Evolutionary conservation across 495 filamentous ascomycete species (phyloP), one percentile per base, ranked within the genome.

Genomic region (Lasiosphaeria ovina): DNA sequence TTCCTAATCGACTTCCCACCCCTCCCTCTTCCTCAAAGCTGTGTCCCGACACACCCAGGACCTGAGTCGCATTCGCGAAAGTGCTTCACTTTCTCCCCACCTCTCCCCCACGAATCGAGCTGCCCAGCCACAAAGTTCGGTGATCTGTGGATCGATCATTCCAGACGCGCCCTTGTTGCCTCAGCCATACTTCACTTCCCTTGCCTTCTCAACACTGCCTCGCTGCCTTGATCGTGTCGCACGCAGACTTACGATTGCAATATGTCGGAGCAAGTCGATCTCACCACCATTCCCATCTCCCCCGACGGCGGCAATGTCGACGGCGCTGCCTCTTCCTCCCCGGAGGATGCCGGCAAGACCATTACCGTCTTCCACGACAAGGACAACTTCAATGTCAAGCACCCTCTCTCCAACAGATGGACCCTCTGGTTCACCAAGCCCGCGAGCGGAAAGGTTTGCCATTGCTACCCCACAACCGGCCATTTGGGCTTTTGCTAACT

Each of bases 341-440:
- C 24, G 24, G 72, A 69, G 57, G 72, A 80, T n/a, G 34, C 56
- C 42, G 74, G 79, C 56, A 85, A 91, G 61, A 77, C 85, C 17
- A 76, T 96, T 66, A 98, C 94, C 33, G 92, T 98, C 59, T 98
- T 98, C 80, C 91, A 98, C 74, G 89, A 97, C 78, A 86, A 92
- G 54, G 89, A 97, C 55, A 96, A 97, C 81, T 98, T 98, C 84
- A 98, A 95, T 70, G 93, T 97, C 72, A 98, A 98, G 80, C 94
- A 98, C 73, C 93, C 92, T 45, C 79, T 98, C 54, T 91, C 94
- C 84, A 88, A 96, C 77, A 87, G 89, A 68, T 98, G 94, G 94
- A 98, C 95, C 24, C 80, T 98, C 54, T 98, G 94, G 94, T 98
- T 98, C 79, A 98, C 94, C 69, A 98, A 98, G 83, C 94, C 94